Evolutionary conservation across 2,329 filamentous ascomycete species (phyloP).

Genomic region (Arthroderma sp.): DNA sequence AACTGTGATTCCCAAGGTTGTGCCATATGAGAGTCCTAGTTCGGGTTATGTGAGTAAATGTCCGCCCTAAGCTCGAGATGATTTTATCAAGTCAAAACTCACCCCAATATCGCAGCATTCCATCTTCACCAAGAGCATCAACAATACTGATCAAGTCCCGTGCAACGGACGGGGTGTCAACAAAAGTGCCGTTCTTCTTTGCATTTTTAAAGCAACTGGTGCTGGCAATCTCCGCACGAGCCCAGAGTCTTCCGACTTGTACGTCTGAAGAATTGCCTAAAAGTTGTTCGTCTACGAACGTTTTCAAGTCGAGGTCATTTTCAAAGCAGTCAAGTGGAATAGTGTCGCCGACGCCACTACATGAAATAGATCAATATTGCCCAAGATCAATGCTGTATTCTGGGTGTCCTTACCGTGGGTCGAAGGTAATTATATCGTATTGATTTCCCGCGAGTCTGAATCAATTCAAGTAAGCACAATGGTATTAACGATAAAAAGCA

Average conservation of each 20-base stretch:
- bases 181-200: constrained; percentile 19
- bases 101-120: constrained; percentile 29
- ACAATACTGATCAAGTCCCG: constrained; percentile 33
- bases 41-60: constrained; percentile 12
- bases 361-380: neutral
- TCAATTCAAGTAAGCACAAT: neutral
- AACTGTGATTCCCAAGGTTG: constrained; percentile 16
- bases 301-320: neutral
- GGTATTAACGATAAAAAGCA: neutral
- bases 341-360: constrained; percentile 5
- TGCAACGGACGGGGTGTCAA: constrained; percentile 32
- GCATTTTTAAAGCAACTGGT: neutral
- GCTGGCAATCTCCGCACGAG: neutral
- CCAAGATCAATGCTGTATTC: neutral
- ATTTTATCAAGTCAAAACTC: neutral
- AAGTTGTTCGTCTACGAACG: neutral
- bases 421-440: constrained; percentile 9
- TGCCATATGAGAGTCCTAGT: constrained; percentile 23
- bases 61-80: no score
- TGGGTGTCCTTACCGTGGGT: constrained; percentile 9
- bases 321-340: constrained; percentile 4
- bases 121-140: constrained; percentile 30
- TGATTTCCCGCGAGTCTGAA: constrained; percentile 6
- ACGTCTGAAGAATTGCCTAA: neutral
- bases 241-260: constrained; percentile 1